Percentiles rank a stretch among this genome's conserved stretches.
phyloP scores from a whole-genome alignment of 805 yeast genomes.

The Candida taoyuanica region DNA sequence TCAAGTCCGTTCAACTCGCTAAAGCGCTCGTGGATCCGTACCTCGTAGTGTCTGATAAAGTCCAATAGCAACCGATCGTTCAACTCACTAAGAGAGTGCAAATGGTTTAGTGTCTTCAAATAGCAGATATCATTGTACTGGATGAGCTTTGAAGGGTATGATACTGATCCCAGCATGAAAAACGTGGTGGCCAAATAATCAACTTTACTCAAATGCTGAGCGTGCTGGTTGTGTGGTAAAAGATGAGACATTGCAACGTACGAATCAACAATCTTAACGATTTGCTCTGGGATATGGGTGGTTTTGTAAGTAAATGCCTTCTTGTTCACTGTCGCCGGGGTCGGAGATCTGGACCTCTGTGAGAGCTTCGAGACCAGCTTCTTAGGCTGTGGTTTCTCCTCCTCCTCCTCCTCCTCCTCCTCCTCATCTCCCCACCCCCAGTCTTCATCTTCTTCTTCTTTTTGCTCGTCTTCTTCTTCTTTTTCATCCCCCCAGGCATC shows the following conservation, averaged over 20 bases:
- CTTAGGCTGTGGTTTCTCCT: slow-evolving; percentile 8
- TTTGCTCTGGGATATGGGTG: slow-evolving; percentile 14
- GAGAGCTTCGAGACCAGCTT: slow-evolving; percentile 21
- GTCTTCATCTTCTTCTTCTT: slow-evolving; percentile 12
- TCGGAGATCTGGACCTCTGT: slow-evolving; percentile 11
- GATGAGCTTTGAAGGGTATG: slow-evolving; percentile 12
- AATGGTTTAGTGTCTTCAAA: slow-evolving; percentile 2
- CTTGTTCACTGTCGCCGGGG: slow-evolving; percentile 9
- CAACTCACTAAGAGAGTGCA: slow-evolving; percentile 39
- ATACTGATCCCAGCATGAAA: slow-evolving; percentile 18
- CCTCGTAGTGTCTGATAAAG: slow-evolving; percentile 12
- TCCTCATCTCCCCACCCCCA: slow-evolving; percentile 25
- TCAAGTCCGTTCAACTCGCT: slow-evolving; percentile 16
- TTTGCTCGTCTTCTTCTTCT: slow-evolving; percentile 3
- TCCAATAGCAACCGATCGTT: slow-evolving; percentile 24
- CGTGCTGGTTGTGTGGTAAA: slow-evolving; percentile 12
- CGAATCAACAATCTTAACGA: slow-evolving; percentile 13
- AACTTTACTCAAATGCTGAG: slow-evolving; percentile 14
- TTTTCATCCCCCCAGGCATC: slow-evolving; percentile 28
- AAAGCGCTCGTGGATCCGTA: slow-evolving; percentile 5
- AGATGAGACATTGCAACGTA: slow-evolving; percentile 12
- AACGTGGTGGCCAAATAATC: slow-evolving; percentile 16
- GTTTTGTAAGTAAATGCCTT: slow-evolving; percentile 4
- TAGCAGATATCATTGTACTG: slow-evolving; percentile 21
- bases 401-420: slow-evolving; percentile 8